Conservation (phyloP, 306 rosid genomes). For the Acacia melanoxylon region DNA sequence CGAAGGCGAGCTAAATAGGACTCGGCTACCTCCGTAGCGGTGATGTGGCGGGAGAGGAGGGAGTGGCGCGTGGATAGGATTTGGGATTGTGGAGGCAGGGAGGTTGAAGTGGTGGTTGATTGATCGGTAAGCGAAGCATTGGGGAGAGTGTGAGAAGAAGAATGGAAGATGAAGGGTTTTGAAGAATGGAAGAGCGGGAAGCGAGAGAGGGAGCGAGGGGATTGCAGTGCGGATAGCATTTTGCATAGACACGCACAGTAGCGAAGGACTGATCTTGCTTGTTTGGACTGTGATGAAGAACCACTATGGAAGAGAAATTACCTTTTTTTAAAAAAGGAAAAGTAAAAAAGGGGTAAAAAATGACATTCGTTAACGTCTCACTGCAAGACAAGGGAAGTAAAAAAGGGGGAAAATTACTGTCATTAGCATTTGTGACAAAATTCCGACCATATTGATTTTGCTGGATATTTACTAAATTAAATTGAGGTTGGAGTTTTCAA, state of each 20-base stretch:
- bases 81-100: constrained; percentile 55
- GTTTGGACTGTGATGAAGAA: not conserved
- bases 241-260: constrained; percentile 8
- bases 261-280: too few species aligned
- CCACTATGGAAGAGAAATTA: not conserved
- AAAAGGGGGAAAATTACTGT: too few species aligned
- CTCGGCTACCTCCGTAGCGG: constrained; percentile 65
- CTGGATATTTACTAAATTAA: too few species aligned
- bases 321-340: too few species aligned
- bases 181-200: constrained; percentile 32
- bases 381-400: too few species aligned
- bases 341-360: too few species aligned
- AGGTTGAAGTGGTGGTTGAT: constrained; percentile 20
- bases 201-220: constrained; percentile 74
- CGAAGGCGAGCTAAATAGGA: constrained; percentile 73
- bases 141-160: constrained; percentile 43
- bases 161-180: constrained; percentile 34
- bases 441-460: too few species aligned
- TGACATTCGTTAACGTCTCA: too few species aligned
- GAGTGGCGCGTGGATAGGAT: constrained; percentile 76
- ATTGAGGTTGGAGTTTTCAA: too few species aligned
- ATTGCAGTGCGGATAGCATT: constrained; percentile 75
- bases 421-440: too few species aligned
- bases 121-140: constrained; percentile 54
- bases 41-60: constrained; percentile 66